Evolutionary conservation across 208 protist genomes (phyloP).

Genomic region (Crithidia thermophila): DNA sequence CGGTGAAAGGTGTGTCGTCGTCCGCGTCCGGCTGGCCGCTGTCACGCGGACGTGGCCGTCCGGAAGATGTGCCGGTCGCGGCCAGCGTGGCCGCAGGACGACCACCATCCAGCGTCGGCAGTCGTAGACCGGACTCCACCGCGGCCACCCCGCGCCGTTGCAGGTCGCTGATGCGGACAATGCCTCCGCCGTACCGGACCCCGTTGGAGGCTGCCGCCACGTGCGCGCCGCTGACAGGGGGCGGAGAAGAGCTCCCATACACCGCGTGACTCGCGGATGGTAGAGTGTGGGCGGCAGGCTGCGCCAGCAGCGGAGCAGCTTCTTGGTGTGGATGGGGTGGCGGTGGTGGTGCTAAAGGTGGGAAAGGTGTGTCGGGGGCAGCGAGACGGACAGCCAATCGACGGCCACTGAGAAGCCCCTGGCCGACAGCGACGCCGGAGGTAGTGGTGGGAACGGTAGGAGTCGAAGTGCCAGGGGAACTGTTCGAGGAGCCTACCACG

Average conservation of each 20-base stretch:
- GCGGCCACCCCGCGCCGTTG: slow-evolving; percentile 19
- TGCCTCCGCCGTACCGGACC: slow-evolving; percentile 54
- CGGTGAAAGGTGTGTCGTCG: neutral
- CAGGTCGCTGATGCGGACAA: slow-evolving; percentile 79
- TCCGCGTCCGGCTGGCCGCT: neutral
- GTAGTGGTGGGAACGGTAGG: neutral
- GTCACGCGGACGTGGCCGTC: neutral
- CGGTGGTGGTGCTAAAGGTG: neutral
- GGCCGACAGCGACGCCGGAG: slow-evolving; percentile 9
- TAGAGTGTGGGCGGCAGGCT: no score
- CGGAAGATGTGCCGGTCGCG: neutral
- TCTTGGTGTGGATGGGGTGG: neutral
- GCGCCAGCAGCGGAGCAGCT: no score
- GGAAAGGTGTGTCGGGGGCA: neutral
- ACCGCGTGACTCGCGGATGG: no score
- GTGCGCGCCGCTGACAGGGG: no score
- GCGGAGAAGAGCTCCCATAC: no score
- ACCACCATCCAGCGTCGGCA: slow-evolving; percentile 10
- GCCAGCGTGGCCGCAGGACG: neutral
- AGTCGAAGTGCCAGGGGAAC: neutral
- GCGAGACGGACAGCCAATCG: slow-evolving; percentile 16
- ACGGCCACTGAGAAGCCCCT: slow-evolving; percentile 15
- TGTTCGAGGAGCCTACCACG: no score
- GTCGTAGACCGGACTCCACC: slow-evolving; percentile 19
- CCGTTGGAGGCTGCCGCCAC: neutral